Percentiles rank a stretch among this genome's conserved stretches.
phyloP scores from a whole-genome alignment of 176 grass and related monocot genomes.

The Zoysia japonica region DNA sequence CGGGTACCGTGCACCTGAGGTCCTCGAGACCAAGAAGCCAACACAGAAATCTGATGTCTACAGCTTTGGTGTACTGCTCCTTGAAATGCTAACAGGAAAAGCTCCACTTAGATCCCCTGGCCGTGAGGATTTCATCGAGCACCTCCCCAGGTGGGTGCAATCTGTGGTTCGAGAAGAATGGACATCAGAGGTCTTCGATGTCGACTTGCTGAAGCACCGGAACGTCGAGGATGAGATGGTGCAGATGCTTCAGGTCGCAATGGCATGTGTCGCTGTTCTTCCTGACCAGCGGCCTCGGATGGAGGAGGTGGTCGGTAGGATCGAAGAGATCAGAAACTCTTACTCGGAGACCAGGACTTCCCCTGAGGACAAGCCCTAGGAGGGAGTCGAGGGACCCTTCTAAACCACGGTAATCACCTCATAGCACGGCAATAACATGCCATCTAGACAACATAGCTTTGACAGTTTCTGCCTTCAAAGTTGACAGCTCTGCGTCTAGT shows the following conservation, averaged over 20 bases:
- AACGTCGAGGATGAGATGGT: constrained; percentile 96
- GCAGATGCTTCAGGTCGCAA: constrained; percentile 80
- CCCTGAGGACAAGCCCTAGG: constrained; percentile 40
- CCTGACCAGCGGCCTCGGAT: constrained; percentile 73
- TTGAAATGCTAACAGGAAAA: constrained; percentile 87
- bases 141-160: constrained; percentile 92
- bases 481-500: constrained; percentile 9
- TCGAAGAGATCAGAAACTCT: constrained; percentile 60
- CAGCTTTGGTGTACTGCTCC: constrained; percentile 87
- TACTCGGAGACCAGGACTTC: constrained; percentile 35
- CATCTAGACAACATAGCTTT: constrained; percentile 15
- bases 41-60: constrained; percentile 89
- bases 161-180: constrained; percentile 92
- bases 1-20: constrained; percentile 84
- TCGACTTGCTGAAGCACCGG: constrained; percentile 64
- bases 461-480: constrained; percentile 12
- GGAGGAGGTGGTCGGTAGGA: constrained; percentile 66
- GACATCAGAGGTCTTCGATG: constrained; percentile 98
- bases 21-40: constrained; percentile 58
- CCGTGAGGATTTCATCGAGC: constrained; percentile 58
- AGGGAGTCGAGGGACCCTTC: background rate
- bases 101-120: constrained; percentile 61
- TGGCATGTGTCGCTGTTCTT: constrained; percentile 69
- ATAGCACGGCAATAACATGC: background rate
- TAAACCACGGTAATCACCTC: background rate